Base-by-base conservation (phyloP, 73 alveolate genomes). In the Durusdinium trenchii region DNA sequence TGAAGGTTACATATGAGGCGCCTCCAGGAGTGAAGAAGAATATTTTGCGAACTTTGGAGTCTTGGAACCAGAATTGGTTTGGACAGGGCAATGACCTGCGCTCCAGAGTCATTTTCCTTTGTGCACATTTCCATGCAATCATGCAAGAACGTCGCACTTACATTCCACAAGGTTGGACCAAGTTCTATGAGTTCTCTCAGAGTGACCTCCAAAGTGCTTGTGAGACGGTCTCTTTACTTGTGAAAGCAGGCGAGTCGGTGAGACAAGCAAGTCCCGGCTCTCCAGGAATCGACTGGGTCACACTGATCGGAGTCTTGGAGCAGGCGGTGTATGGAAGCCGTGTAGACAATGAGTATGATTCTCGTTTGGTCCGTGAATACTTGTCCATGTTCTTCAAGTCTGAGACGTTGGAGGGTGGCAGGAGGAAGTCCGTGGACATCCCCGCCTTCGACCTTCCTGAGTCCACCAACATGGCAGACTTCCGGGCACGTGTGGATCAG, bases 21-120 rank as follows among this genome's bases (percentile, higher is more conserved):
- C 99, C 99, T n/a, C 99, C 99, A 35, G 99, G 99, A 20, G 99
- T 99, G 75, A 99, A 99, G 99, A 99, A 99, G 99, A 99, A 99
- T 99, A 94, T 99, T 99, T 99, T 99, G 96, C 99, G 99, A 98
- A 99, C 99, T 16, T 84, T 94, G 47, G 99, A 99, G 71, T 73
- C 93, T 18, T 94, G 99, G 99, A 94, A 94, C 48, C 99, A 73
- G 76, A 46, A 99, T 40, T 99, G 99, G 99, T 98, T 99, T 95
- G 99, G 99, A 51, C 99, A 99, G 73, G 99, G 99, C 46, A 99
- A 99, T 61, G 99, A 99, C n/a, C 99, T 99, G 94, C 95, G 99
- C 83, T 99, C 99, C 67, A 99, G 99, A 99, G 99, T 99, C 78
- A 99, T 99, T 78, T 99, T 99, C 99, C 99, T 99, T 54, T 99